A percentile compares a stretch with the other conserved stretches of the same genome.
Conservation (phyloP, 768 basidiomycete species). For the Suillus cothurnatus region DNA sequence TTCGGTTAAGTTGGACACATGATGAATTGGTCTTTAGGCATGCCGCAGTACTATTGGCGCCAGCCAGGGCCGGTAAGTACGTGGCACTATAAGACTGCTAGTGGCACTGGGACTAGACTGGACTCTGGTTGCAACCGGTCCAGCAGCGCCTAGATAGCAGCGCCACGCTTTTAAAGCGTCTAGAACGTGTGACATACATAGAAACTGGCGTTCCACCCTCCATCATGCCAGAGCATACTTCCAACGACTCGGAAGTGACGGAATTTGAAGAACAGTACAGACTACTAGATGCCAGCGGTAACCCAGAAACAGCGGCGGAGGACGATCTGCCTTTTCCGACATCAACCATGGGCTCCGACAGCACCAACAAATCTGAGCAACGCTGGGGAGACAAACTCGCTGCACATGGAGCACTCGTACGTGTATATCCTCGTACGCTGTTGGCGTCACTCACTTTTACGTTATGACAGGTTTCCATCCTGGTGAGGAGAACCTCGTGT, state of each 20-base stretch:
- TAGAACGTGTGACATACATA: neutral
- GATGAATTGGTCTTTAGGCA: neutral
- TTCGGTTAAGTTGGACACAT: neutral
- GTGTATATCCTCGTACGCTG: slow-evolving; percentile 18
- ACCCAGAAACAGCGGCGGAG: neutral
- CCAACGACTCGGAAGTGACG: neutral
- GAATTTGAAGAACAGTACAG: slow-evolving; percentile 19
- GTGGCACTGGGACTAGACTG: neutral
- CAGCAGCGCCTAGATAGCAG: neutral
- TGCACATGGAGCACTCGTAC: slow-evolving; percentile 37
- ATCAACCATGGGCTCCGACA: slow-evolving; percentile 27
- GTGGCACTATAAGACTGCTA: neutral
- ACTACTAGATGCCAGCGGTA: slow-evolving; percentile 12
- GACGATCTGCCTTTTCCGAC: neutral
- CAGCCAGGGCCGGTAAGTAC: neutral
- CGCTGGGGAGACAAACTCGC: slow-evolving; percentile 42
- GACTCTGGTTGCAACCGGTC: neutral
- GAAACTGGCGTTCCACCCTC: neutral
- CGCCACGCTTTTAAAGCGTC: neutral
- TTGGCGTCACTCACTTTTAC: neutral
- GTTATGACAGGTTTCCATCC: slow-evolving; percentile 16
- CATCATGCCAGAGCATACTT: slow-evolving; percentile 1
- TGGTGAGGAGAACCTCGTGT: slow-evolving; percentile 17
- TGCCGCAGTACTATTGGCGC: neutral
- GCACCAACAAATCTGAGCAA: slow-evolving; percentile 35